These are phyloP conservation scores for Bretschneidera sinensis DNA, from an alignment of 345 rosid species.

Conservation along the genomic window DNA sequence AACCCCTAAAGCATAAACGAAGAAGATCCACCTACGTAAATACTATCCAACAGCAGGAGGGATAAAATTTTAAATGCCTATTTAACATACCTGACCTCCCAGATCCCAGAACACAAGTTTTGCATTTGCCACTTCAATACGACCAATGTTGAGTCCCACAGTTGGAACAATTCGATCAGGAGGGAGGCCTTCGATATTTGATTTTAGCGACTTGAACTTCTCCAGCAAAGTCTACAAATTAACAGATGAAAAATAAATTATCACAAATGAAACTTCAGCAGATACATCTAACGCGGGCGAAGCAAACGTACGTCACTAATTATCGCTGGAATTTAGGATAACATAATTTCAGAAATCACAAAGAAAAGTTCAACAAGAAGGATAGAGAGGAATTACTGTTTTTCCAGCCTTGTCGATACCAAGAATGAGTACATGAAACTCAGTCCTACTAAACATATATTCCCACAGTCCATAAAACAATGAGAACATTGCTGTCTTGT, in stretches of 20 bases:
- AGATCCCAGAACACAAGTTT: conserved; percentile 97
- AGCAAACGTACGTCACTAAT: too few species aligned
- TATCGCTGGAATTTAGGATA: background rate
- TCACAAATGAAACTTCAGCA: conserved; percentile 4
- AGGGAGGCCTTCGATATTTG: conserved; percentile 84
- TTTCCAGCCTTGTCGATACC: conserved; percentile 98
- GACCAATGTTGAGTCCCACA: conserved; percentile 95
- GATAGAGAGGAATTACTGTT: conserved; percentile 46
- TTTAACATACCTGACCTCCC: conserved; percentile 80
- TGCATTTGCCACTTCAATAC: conserved; percentile 69
- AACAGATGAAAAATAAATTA: conserved; percentile 7
- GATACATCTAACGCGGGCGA: background rate
- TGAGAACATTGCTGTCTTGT: conserved; percentile 76
- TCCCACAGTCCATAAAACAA: conserved; percentile 90
- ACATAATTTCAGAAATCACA: conserved; percentile 1
- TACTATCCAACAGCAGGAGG: background rate
- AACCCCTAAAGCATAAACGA: background rate
- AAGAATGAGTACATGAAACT: conserved; percentile 91
- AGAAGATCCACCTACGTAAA: background rate
- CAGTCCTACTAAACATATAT: conserved; percentile 79
- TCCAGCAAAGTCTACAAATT: conserved; percentile 76
- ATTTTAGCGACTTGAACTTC: conserved; percentile 79
- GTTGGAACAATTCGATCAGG: conserved; percentile 99
- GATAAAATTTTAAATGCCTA: too few species aligned
- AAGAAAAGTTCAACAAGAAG: background rate